Evolutionary conservation across 2,329 filamentous ascomycete species (phyloP).

Genomic region (Cylindrodendrum hubeiense): DNA sequence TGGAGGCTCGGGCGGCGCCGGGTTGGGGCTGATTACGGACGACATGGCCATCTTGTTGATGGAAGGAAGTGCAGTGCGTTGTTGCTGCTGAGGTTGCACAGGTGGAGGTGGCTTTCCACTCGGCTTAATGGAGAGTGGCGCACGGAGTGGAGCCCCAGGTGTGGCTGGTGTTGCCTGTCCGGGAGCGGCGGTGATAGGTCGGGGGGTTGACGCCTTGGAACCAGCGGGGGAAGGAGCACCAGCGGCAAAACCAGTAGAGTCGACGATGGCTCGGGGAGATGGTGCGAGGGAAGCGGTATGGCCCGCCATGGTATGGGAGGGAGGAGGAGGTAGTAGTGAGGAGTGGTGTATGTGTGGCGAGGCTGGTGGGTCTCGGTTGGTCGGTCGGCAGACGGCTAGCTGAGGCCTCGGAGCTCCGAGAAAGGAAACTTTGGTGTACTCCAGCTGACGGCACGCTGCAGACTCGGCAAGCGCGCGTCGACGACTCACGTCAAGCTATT

Average conservation of each 20-base stretch:
- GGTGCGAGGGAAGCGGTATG: conserved; percentile 33
- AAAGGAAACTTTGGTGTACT: conserved; percentile 31
- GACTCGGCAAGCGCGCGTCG: conserved; percentile 9
- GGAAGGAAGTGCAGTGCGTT: conserved; percentile 50
- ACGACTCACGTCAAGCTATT: background rate
- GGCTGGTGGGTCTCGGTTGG: conserved; percentile 36
- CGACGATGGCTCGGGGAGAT: conserved; percentile 34
- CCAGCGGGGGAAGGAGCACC: conserved; percentile 29
- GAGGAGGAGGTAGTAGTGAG: conserved; percentile 25
- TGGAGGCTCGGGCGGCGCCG: conserved; percentile 54
- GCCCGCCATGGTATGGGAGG: conserved; percentile 40
- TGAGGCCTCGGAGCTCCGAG: conserved; percentile 46
- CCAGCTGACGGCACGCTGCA: conserved; percentile 9
- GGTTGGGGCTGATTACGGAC: conserved; percentile 57
- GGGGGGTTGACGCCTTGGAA: conserved; percentile 29
- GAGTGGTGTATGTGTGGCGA: conserved; percentile 30
- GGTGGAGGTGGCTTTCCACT: conserved; percentile 44
- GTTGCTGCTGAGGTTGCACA: conserved; percentile 46
- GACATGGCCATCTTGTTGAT: conserved; percentile 63
- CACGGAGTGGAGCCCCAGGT: conserved; percentile 40
- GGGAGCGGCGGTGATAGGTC: conserved; percentile 42
- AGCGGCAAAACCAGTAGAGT: conserved; percentile 37
- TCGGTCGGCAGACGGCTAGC: conserved; percentile 34
- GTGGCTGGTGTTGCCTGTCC: conserved; percentile 40
- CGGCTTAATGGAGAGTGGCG: conserved; percentile 48